Base-by-base conservation (phyloP, 2,329 filamentous ascomycete genomes). In the Fusarium graminum region DNA sequence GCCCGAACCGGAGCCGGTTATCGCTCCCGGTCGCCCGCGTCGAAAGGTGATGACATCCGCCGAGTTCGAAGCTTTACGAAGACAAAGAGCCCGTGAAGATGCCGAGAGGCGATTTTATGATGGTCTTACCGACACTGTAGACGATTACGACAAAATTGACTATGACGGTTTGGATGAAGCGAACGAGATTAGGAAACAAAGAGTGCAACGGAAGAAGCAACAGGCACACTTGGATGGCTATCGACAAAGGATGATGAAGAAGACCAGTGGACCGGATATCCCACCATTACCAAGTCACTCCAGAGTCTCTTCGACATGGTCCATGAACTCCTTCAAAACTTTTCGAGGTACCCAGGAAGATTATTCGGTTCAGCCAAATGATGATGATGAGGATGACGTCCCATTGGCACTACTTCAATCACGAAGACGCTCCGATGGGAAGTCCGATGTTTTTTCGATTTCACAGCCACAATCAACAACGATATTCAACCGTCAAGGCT, bases 191-290 rank as follows among this genome's bases (percentile, higher is more conserved):
- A 44, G 43, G 16, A 34, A 16, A 4, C 56, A 41, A 16, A 56
- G 30, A 19, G 36, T 28, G 6, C 63, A 65, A 28, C 50, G 63
- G 3, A 52, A 44, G n/a, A 61, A 50, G 28, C 63, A 65, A 14
- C 54, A 65, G 40, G 56, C 26, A 16, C 49, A 65, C 14, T 44
- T 65, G 16, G 29, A 56, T n/a, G 49, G 26, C 13, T 65, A 65
- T 14, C 50, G 63, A 29, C 55, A 62, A 29, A 38, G 51, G 17
- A 65, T 61, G 61, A 65, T 62, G 62, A 65, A 62, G 40, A 65
- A 32, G n/a, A 65, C 61, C 6, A 57, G 56, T 8, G 58, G 50
- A 5, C n/a, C 34, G 6, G 57, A 63, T 2, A n/a, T 40, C 16
- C 39, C 39, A 6, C 28, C 28, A 10, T n/a, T 41, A 7, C 8